These are phyloP conservation scores for Botrytis fragariae DNA, from an alignment of 2,329 filamentous ascomycete species.

Conservation along the genomic window DNA sequence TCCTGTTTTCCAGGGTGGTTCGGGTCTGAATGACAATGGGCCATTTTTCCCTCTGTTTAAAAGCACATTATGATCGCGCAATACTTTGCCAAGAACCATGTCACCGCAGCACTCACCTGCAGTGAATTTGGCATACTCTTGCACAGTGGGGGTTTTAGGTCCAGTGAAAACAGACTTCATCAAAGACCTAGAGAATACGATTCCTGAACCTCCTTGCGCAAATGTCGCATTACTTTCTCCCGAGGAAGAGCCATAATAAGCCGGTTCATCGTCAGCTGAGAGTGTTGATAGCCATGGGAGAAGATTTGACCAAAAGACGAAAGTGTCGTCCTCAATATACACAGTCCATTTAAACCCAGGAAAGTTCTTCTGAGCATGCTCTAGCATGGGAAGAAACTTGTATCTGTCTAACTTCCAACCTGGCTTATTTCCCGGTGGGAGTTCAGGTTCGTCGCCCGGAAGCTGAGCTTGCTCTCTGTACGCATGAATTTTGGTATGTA, in stretches of 20 bases:
- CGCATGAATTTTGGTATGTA: conserved; percentile 3
- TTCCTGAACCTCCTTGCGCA: conserved; percentile 22
- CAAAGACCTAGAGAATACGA: conserved; percentile 20
- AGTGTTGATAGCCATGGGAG: conserved; percentile 14
- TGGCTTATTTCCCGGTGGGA: background rate
- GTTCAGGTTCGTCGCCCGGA: conserved; percentile 20
- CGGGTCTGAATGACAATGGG: conserved; percentile 19
- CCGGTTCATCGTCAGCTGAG: conserved; percentile 11
- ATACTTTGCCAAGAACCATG: conserved; percentile 21
- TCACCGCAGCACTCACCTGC: conserved; percentile 23
- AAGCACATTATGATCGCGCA: conserved; percentile 18
- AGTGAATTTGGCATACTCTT: conserved; percentile 20
- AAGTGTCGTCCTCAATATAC: conserved; percentile 25
- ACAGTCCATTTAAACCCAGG: conserved; percentile 22
- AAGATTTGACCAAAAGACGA: conserved; percentile 18
- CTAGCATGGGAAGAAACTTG: conserved; percentile 24
- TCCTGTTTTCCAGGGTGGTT: conserved; percentile 24
- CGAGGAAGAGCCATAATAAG: conserved; percentile 18
- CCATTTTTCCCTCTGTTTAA: conserved; percentile 18
- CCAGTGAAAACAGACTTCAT: conserved; percentile 21
- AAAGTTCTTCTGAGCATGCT: conserved; percentile 11
- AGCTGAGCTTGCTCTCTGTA: conserved; percentile 20
- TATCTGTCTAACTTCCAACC: conserved; percentile 23
- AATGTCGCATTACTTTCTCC: conserved; percentile 19
- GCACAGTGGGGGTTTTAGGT: background rate